phyloP scores from a whole-genome alignment of 257 asterid genomes.

The Solanum pinnatisectum region DNA sequence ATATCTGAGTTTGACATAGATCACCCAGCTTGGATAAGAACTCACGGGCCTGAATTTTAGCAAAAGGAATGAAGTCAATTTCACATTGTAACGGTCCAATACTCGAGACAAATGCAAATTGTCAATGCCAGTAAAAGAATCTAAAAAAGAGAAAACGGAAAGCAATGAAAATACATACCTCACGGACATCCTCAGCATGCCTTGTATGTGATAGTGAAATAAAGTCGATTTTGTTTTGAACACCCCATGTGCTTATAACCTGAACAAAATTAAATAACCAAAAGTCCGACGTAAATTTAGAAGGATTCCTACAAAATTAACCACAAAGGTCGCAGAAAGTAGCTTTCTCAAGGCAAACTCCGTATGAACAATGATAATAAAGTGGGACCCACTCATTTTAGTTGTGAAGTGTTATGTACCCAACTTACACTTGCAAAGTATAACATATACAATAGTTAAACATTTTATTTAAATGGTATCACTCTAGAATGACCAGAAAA shows the following conservation, averaged over 20 bases:
- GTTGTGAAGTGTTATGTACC: not conserved
- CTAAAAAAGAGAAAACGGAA: not conserved
- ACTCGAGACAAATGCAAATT: not conserved
- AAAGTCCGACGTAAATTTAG: not conserved
- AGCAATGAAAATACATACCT: slow-evolving; percentile 24
- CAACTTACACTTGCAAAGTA: not conserved
- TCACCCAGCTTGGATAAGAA: slow-evolving; percentile 75
- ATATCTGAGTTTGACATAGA: slow-evolving; percentile 73
- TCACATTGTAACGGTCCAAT: not conserved
- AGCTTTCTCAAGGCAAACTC: not conserved
- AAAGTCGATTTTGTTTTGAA: slow-evolving; percentile 67
- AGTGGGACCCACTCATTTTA: not conserved
- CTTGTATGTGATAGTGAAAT: slow-evolving; percentile 76
- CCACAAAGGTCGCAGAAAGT: not conserved
- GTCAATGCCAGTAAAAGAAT: not conserved
- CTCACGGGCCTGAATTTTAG: slow-evolving; percentile 62
- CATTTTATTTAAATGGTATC: not conserved
- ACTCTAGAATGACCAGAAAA: not conserved
- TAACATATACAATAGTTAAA: not conserved
- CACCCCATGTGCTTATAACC: slow-evolving; percentile 91
- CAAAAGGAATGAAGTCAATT: not conserved
- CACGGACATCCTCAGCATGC: slow-evolving; percentile 82
- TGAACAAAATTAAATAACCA: slow-evolving; percentile 9
- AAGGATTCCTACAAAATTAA: not conserved
- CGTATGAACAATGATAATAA: not conserved